These are phyloP conservation scores for Pelargonium fulgidum DNA, from an alignment of 441 rosid species.

Conservation along the genomic window DNA sequence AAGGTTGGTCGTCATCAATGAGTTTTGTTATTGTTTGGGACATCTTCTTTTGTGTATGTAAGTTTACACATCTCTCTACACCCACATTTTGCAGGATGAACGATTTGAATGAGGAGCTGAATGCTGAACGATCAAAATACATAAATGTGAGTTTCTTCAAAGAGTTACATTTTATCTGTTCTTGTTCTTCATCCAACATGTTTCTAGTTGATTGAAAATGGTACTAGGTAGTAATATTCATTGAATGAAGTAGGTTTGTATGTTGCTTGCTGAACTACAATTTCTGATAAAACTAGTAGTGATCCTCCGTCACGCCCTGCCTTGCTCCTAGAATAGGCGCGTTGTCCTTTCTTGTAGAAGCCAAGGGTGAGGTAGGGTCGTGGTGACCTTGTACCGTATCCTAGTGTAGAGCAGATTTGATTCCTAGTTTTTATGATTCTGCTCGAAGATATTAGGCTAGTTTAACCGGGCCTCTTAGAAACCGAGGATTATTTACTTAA, in stretches of 20 bases:
- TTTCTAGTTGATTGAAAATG: not conserved
- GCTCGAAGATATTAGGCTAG: too few relatives aligned
- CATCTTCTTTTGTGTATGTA: not conserved
- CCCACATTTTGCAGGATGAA: slow-evolving; percentile 50
- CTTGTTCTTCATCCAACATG: not conserved
- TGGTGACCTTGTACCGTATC: not conserved
- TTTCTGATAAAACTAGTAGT: not conserved
- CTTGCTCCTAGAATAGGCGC: not conserved
- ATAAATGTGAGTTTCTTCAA: slow-evolving; percentile 53
- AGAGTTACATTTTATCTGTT: not conserved
- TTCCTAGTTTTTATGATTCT: too few relatives aligned
- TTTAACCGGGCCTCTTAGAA: too few relatives aligned
- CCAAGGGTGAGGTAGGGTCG: not conserved
- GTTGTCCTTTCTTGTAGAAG: not conserved
- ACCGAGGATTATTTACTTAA: not conserved
- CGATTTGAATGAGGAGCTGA: slow-evolving; percentile 62
- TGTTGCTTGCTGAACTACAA: not conserved
- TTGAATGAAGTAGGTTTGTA: not conserved
- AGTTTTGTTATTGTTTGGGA: slow-evolving; percentile 9
- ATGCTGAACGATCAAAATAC: slow-evolving; percentile 58
- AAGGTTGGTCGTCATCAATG: slow-evolving; percentile 40
- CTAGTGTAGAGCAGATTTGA: too few relatives aligned
- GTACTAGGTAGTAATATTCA: too few relatives aligned
- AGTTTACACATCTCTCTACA: slow-evolving; percentile 7
- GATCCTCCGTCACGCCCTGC: not conserved